Evolutionary conservation across 108 stramenopile species (phyloP), one percentile per base, ranked within the genome.

Genomic region (Stephanodiscus minutulus): DNA sequence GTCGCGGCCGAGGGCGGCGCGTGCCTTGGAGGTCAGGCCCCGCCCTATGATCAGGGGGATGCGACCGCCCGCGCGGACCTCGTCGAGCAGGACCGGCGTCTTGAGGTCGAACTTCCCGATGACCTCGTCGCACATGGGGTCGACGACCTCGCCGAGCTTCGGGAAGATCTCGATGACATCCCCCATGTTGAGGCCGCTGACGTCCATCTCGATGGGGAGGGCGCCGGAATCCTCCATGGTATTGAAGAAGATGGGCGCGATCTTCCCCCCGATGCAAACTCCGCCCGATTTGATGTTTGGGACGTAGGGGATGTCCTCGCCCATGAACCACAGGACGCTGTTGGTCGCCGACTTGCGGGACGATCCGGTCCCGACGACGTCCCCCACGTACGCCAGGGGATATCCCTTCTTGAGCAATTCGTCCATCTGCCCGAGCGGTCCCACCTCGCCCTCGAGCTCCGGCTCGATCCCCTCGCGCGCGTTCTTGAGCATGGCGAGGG

Each of bases 161-260:
- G 97, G 97, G 68, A 86, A 91, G 48, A 97, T 92, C 71, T 93
- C 95, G 70, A 97, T 94, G 70, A 95, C 94, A 73, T 96, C 93
- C n/a, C 97, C 97, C 87, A 85, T 97, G 80, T 91, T 82, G 71
- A 97, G 72, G 48, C 87, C 68, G 24, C 47, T 63, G 13, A 97
- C 97, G 70, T 92, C 88, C 80, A 97, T 81, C 72, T 97, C 97
- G 68, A 97, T 92, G 49, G 97, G 97, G 21, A 97, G 77, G n/a
- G 97, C 90, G 41, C 97, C 97, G 17, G 93, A 92, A 80, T 97
- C 97, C 83, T 97, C 95, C 93, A 96, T 96, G 77, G 97, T 97
- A 74, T 97, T 97, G 85, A 91, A 97, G 82, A 97, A 97, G 62
- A 97, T 97, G 49, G 97, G 97, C 24, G 97, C 97, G 78, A 97